Base-by-base conservation (phyloP, 768 basidiomycete genomes). In the Mycena vulgaris region DNA sequence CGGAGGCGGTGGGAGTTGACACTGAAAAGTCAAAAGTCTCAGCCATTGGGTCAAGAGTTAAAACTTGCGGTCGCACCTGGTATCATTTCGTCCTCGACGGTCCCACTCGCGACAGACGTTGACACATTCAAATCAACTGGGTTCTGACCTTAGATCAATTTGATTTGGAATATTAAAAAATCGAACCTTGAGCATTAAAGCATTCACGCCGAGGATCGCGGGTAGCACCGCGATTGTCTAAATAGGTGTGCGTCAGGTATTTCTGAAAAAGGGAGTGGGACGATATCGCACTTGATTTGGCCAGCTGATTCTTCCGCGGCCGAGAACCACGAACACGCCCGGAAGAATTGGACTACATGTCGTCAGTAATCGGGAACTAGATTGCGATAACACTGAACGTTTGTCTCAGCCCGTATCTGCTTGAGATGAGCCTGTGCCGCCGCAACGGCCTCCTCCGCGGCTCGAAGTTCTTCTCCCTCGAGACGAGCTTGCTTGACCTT, bases 391-490 rank as follows among this genome's bases (percentile, higher is more conserved):
- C 17, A 33, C 21, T 39, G n/a, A 31, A 63, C 37, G 6, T 63
- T 63, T 28, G 62, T 25, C 51, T 63, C 51, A 28, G 62, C 62
- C n/a, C n/a, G n/a, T n/a, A n/a, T n/a, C n/a, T n/a, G n/a, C n/a
- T n/a, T n/a, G n/a, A n/a, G n/a, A n/a, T n/a, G n/a, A n/a, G n/a
- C n/a, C n/a, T n/a, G n/a, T n/a, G n/a, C n/a, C n/a, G n/a, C n/a
- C n/a, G n/a, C n/a, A n/a, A n/a, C n/a, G n/a, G n/a, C n/a, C n/a
- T n/a, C n/a, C n/a, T n/a, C n/a, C n/a, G n/a, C n/a, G n/a, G n/a
- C n/a, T n/a, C n/a, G n/a, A n/a, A n/a, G n/a, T n/a, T n/a, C n/a
- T n/a, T n/a, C n/a, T n/a, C 62, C 37, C 30, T 31, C 47, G 23
- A 27, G 45, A 25, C 59, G 47, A 61, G 59, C 11, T 27, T 60